phyloP scores from a whole-genome alignment of 257 asterid species.

The Fraxinus anomala region DNA sequence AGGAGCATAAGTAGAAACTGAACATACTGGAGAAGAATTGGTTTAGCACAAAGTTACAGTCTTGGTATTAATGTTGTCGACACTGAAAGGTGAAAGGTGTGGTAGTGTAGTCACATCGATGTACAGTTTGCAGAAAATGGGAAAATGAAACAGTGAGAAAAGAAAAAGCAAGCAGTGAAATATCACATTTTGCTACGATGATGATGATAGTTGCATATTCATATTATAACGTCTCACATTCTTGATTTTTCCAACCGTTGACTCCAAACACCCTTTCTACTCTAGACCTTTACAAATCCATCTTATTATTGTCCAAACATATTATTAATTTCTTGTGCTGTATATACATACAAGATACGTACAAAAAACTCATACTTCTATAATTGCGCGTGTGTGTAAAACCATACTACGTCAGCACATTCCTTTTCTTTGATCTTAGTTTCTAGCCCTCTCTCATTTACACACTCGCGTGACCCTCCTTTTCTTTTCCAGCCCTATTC shows the following conservation, averaged over 20 bases:
- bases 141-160: slow-evolving; percentile 31
- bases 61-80: slow-evolving; percentile 19
- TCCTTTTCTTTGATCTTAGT: not conserved
- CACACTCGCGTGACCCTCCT: not conserved
- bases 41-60: no score
- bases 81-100: slow-evolving; percentile 26
- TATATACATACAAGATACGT: not conserved
- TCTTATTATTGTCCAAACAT: not conserved
- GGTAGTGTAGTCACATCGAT: slow-evolving; percentile 60
- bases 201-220: slow-evolving; percentile 30
- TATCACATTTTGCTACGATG: slow-evolving; percentile 34
- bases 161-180: slow-evolving; percentile 36
- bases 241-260: not conserved
- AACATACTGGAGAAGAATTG: no score
- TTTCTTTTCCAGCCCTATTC: not conserved
- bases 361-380: not conserved
- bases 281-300: no score
- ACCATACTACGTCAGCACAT: not conserved
- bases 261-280: not conserved
- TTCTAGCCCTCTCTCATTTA: not conserved
- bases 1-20: no score
- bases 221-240: slow-evolving; percentile 4
- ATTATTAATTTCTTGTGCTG: not conserved
- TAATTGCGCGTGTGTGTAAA: not conserved
- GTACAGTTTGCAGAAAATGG: slow-evolving; percentile 50